Evolutionary conservation across 1,284 basidiomycete species (phyloP).

Genomic region (Thecaphora thlaspeos): DNA sequence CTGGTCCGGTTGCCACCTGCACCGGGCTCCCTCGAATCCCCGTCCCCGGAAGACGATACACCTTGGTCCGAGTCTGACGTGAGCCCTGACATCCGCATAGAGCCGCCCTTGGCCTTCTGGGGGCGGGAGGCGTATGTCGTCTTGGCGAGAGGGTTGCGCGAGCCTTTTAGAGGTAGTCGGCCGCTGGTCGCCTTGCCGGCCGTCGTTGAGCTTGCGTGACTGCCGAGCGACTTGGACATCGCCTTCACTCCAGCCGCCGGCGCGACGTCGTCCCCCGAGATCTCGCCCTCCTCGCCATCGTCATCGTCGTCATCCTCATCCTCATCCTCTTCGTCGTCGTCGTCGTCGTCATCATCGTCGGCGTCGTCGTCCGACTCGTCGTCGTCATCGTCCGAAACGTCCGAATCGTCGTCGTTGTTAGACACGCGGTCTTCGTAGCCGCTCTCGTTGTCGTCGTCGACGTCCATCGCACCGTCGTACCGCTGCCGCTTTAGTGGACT

Average conservation of each 20-base stretch:
- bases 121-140: too few relatives aligned
- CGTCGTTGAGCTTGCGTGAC: too few relatives aligned
- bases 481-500: background rate
- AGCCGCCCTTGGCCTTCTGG: too few relatives aligned
- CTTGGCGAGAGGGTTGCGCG: too few relatives aligned
- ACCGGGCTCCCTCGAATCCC: conserved; percentile 6
- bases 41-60: conserved; percentile 1
- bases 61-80: too few relatives aligned
- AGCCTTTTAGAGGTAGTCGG: too few relatives aligned
- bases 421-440: conserved; percentile 13
- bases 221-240: too few relatives aligned
- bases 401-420: conserved; percentile 4
- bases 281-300: conserved; percentile 32
- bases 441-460: conserved; percentile 1
- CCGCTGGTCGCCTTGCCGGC: too few relatives aligned
- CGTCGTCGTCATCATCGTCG: conserved; percentile 26
- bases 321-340: conserved; percentile 4
- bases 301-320: conserved; percentile 15
- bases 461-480: conserved; percentile 3
- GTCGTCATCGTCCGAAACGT: background rate
- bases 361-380: conserved; percentile 5
- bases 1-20: conserved; percentile 9
- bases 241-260: background rate
- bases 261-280: conserved; percentile 26
- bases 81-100: too few relatives aligned